Evolutionary conservation across 768 basidiomycete genomes (phyloP).

Genomic region (Mycena polygramma): DNA sequence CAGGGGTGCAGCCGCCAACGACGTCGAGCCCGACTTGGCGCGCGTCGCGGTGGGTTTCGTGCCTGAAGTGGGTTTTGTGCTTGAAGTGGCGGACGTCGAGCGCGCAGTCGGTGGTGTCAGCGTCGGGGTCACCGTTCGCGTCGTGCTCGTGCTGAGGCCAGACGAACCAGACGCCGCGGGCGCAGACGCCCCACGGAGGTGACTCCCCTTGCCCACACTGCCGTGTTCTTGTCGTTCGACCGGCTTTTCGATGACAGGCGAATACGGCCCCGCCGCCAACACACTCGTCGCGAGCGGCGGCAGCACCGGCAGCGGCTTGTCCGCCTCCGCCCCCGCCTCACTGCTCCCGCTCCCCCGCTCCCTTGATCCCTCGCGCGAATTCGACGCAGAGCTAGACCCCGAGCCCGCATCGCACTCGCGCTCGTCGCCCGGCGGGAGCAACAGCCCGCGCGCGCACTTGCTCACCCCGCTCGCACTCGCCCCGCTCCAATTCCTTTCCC

Average conservation of each 20-base stretch:
- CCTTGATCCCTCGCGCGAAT: constrained; percentile 20
- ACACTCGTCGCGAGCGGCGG: constrained; percentile 30
- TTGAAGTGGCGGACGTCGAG: neutral
- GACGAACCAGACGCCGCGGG: neutral
- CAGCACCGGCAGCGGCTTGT: constrained; percentile 30
- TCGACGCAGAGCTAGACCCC: neutral
- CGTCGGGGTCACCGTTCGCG: neutral
- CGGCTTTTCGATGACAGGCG: constrained; percentile 25
- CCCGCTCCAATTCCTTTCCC: constrained; percentile 14
- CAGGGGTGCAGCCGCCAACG: neutral
- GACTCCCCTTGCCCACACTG: neutral
- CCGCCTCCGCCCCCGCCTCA: constrained; percentile 1
- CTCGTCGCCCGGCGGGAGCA: constrained; percentile 30
- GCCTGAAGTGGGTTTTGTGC: too few relatives aligned
- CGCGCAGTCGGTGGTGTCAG: neutral
- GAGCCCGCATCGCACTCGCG: constrained; percentile 10
- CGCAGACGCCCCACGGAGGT: constrained; percentile 17
- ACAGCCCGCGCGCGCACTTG: constrained; percentile 28
- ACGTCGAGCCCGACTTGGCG: neutral
- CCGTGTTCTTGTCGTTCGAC: neutral
- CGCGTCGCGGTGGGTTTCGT: too few relatives aligned
- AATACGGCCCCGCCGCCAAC: constrained; percentile 34
- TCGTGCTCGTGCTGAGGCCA: neutral
- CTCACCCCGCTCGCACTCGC: constrained; percentile 18
- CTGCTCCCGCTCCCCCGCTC: constrained; percentile 10